Evolutionary conservation across 768 basidiomycete species (phyloP).

Genomic region (Boletus patriciae): DNA sequence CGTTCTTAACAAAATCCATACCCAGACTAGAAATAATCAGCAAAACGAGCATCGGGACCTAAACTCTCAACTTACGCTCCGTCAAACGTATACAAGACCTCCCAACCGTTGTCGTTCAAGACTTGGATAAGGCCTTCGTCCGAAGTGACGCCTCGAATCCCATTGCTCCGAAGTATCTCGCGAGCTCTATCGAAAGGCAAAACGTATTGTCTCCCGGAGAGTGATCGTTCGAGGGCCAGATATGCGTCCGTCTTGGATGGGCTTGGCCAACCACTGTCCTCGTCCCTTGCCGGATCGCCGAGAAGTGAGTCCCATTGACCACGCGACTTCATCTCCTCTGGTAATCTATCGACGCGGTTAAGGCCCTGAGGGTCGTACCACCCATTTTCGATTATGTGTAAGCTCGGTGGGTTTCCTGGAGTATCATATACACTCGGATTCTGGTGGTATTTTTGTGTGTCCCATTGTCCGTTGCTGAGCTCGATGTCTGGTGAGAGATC

Average conservation of each 20-base stretch:
- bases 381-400: conserved; percentile 39
- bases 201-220: conserved; percentile 21
- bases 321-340: conserved; percentile 32
- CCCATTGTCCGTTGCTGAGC: conserved; percentile 41
- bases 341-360: conserved; percentile 40
- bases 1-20: conserved; percentile 45
- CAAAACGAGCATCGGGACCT: neutral
- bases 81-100: conserved; percentile 38
- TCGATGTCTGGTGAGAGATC: conserved; percentile 35
- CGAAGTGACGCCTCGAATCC: conserved; percentile 17
- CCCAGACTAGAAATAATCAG: conserved; percentile 34
- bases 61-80: conserved; percentile 35
- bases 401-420: conserved; percentile 21
- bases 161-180: conserved; percentile 11
- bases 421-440: conserved; percentile 29
- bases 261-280: conserved; percentile 25
- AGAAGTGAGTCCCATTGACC: conserved; percentile 30
- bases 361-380: conserved; percentile 41
- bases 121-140: conserved; percentile 32
- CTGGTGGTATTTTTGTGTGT: conserved; percentile 34
- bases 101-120: conserved; percentile 37
- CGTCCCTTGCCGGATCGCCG: conserved; percentile 13
- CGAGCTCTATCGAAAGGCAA: conserved; percentile 28
- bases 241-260: conserved; percentile 21
- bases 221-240: conserved; percentile 15